Conservation (phyloP, 192 early-diverging fungal species). For the Dissophora ornata region DNA sequence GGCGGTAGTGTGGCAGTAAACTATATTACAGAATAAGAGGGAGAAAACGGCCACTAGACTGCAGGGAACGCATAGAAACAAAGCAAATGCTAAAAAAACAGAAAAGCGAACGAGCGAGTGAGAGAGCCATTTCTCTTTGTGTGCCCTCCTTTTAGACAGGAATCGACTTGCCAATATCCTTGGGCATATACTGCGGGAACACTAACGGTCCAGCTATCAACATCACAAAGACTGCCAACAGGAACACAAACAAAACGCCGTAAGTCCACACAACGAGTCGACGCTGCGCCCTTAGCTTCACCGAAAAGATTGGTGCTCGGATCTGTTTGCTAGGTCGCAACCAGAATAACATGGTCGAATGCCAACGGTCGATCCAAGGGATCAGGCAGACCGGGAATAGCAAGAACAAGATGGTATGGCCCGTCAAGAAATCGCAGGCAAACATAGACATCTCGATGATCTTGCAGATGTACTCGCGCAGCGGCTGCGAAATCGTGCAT, state of each 20-base stretch:
- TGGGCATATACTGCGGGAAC: slow-evolving; percentile 31
- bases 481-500: slow-evolving; percentile 71
- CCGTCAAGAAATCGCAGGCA: slow-evolving; percentile 80
- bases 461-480: slow-evolving; percentile 87
- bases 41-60: no score
- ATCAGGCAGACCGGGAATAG: slow-evolving; percentile 77
- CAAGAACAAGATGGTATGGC: slow-evolving; percentile 82
- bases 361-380: slow-evolving; percentile 77
- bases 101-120: no score
- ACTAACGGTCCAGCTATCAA: slow-evolving; percentile 72
- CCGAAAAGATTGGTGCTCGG: slow-evolving; percentile 77
- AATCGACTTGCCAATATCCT: slow-evolving; percentile 10
- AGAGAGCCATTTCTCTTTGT: no score
- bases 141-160: slow-evolving; percentile 36
- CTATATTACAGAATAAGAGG: no score
- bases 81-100: no score
- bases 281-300: slow-evolving; percentile 70
- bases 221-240: slow-evolving; percentile 72
- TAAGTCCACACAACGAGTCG: slow-evolving; percentile 73
- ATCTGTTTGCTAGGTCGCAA: slow-evolving; percentile 84
- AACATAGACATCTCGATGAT: slow-evolving; percentile 86
- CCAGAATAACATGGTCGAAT: slow-evolving; percentile 88
- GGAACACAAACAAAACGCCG: slow-evolving; percentile 72
- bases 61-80: no score
- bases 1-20: no score